Evolutionary conservation across 257 asterid species (phyloP), one percentile per base, ranked within the genome.

Genomic region (Cordia subcordata): DNA sequence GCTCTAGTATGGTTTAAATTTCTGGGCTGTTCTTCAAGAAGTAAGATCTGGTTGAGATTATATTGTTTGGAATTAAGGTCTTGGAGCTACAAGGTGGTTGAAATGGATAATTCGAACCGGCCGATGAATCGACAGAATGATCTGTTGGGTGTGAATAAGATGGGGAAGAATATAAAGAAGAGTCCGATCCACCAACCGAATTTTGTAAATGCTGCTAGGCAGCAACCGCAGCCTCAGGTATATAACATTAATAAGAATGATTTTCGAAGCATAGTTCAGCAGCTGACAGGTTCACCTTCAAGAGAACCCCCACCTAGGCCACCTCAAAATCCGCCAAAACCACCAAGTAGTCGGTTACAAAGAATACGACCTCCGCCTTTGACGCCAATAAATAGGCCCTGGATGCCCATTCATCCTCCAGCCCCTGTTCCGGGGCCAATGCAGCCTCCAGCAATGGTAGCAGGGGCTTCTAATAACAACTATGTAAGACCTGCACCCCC

Each of bases 181-280:
- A 90, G 96, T 53, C 93, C 97, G 0, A 9, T 90, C 45, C 94
- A 87, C 76, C 96, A 90, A 47, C 94, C 96, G 9, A 84, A 72
- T 62, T 89, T 89, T 35, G 49, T 72, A 33, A 73, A 45, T 63
- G 59, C 83, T 68, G 79, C 77, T 15, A 81, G 86, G 81, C 97
- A 73, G 68, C 97, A 85, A 71, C 84, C 95, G 47, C 96, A 87
- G 53, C 96, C 96, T 51, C 96, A 81, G 66, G 97, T 90, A 22
- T 90, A 90, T 79, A 90, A 87, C 53, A 87, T 90, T 12, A 81
- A 87, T 84, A 90, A 87, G 87, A 90, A 85, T 37, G 94, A 90
- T 80, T 90, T 90, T 37, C 77, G 97, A 14, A 79, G 78, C 62
- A 58, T 90, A 35, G 97, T 90, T 75, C 97, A 90, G 60, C 91